phyloP scores from a whole-genome alignment of 163 green algal genomes.

The Scenedesmus sp. region DNA sequence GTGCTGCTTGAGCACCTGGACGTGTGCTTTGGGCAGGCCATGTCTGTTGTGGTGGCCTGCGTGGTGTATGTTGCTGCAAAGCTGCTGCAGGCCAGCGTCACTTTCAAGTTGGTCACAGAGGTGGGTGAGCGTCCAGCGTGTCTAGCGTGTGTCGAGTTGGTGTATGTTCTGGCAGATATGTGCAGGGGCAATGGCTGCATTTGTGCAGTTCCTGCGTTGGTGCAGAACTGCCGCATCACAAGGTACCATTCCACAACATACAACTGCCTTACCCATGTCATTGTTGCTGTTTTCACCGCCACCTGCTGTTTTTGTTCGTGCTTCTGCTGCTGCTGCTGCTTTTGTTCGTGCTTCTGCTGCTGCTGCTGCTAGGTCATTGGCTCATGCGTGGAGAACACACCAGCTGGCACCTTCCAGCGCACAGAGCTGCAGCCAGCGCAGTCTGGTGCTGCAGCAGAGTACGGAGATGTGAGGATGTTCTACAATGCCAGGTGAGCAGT shows the following conservation, averaged over 20 bases:
- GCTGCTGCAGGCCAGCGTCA: slow-evolving; percentile 3
- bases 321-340: neutral
- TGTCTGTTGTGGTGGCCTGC: slow-evolving; percentile 36
- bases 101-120: slow-evolving; percentile 32
- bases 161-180: neutral
- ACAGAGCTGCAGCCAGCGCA: neutral
- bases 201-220: no score
- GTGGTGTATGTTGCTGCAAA: slow-evolving; percentile 36
- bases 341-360: neutral
- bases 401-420: neutral
- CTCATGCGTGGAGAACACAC: neutral
- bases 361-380: neutral
- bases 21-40: slow-evolving; percentile 32
- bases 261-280: no score
- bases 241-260: no score
- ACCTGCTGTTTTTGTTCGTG: neutral
- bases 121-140: neutral
- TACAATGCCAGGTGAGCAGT: slow-evolving; percentile 29
- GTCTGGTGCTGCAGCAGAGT: neutral
- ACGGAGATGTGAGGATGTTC: slow-evolving; percentile 30
- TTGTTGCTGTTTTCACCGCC: neutral
- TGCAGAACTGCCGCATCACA: no score
- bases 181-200: neutral
- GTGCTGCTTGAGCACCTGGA: slow-evolving; percentile 30
- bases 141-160: neutral